These are phyloP conservation scores for Flaveria floridana DNA, from an alignment of 140 eudicot species.

Conservation along the genomic window DNA sequence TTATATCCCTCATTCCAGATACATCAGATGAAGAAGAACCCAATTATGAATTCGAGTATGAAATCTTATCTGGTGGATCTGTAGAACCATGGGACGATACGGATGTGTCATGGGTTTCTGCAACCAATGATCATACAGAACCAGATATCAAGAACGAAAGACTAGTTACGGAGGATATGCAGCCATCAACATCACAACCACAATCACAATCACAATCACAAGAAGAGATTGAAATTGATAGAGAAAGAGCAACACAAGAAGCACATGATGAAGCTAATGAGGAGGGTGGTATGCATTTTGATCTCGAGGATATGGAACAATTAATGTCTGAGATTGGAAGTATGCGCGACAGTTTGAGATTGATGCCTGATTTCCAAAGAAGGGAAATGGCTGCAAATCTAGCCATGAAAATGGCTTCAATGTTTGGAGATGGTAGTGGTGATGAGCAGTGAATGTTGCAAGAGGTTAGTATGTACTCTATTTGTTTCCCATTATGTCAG, in stretches of 20 bases:
- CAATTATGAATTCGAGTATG: conserved; percentile 80
- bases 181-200: conserved; percentile 61
- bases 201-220: conserved; percentile 43
- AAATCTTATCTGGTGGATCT: conserved; percentile 76
- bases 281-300: conserved; percentile 51
- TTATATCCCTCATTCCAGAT: conserved; percentile 43
- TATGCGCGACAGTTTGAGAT: conserved; percentile 59
- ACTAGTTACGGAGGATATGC: conserved; percentile 31
- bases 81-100: conserved; percentile 91
- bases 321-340: conserved; percentile 82
- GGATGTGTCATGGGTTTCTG: conserved; percentile 71
- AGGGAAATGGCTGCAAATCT: conserved; percentile 89
- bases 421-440: conserved; percentile 83
- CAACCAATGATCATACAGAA: conserved; percentile 39
- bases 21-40: conserved; percentile 80
- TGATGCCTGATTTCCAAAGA: conserved; percentile 94
- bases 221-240: conserved; percentile 25
- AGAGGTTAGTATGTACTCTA: not conserved
- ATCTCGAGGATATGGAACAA: conserved; percentile 79
- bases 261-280: conserved; percentile 35
- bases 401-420: conserved; percentile 91
- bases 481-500: too few relatives aligned
- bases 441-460: conserved; percentile 47
- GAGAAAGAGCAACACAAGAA: conserved; percentile 20
- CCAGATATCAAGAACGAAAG: conserved; percentile 19